Conservation (phyloP, 139 green algal species). For the Trebouxia sp. region DNA sequence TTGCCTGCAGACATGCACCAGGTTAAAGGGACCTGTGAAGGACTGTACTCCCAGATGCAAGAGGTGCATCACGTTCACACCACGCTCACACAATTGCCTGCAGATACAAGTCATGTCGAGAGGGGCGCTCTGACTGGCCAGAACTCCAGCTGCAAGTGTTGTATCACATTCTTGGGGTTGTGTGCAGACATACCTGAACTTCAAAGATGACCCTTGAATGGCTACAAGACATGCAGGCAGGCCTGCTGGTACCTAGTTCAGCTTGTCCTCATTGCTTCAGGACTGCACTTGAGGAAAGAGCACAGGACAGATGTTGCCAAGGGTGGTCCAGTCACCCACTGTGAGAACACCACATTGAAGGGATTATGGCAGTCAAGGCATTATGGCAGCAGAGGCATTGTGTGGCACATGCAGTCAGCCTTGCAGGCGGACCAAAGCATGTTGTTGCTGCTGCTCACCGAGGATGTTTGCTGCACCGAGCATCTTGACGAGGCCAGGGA, state of each 20-base stretch:
- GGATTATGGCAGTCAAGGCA: not conserved
- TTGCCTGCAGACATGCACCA: slow-evolving; percentile 38
- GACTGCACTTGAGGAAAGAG: not conserved
- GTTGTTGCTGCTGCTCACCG: slow-evolving; percentile 20
- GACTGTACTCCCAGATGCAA: not conserved
- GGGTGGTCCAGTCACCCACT: not conserved
- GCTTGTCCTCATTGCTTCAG: not conserved
- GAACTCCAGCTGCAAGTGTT: not conserved
- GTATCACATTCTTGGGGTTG: not conserved
- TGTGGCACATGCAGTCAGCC: not conserved
- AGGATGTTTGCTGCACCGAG: slow-evolving; percentile 51
- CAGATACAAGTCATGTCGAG: not conserved
- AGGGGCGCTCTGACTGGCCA: not conserved
- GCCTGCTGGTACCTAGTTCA: no score
- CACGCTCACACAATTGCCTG: not conserved
- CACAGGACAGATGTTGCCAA: no score
- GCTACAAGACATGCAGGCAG: no score
- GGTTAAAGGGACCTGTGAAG: not conserved
- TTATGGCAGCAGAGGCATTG: not conserved
- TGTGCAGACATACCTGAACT: not conserved
- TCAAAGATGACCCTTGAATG: no score
- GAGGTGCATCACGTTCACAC: not conserved
- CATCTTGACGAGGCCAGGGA: slow-evolving; percentile 68
- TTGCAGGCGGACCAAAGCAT: not conserved
- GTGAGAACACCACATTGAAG: no score